Percentiles rank a stretch among this genome's conserved stretches.
Evolutionary conservation across 2,329 filamentous ascomycete species (phyloP).

Genomic region (Colletotrichum karsti): DNA sequence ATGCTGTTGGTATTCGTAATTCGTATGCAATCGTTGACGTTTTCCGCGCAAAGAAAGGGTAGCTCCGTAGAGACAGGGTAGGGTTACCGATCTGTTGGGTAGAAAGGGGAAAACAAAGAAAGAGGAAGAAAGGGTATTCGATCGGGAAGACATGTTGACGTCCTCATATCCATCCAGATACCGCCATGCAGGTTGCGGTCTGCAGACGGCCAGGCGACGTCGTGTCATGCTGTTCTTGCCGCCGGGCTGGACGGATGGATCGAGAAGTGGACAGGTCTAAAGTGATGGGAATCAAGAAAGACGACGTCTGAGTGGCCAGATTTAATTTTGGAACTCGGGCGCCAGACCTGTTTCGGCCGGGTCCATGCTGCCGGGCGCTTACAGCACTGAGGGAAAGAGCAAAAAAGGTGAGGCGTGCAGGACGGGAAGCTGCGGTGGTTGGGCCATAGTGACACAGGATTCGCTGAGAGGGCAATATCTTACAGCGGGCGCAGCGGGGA

Average conservation of each 20-base stretch:
- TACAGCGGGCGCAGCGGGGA: not conserved
- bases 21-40: not conserved
- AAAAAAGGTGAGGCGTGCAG: not conserved
- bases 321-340: constrained; percentile 23
- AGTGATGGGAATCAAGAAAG: constrained; percentile 9
- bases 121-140: not conserved
- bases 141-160: constrained; percentile 4
- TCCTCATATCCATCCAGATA: constrained; percentile 18
- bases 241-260: constrained; percentile 12
- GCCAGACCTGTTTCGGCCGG: constrained; percentile 22
- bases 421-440: constrained; percentile 4
- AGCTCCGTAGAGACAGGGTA: not conserved
- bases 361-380: constrained; percentile 27
- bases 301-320: constrained; percentile 13
- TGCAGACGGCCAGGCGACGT: not conserved
- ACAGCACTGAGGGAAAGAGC: not conserved
- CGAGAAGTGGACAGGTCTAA: constrained; percentile 19
- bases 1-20: not conserved
- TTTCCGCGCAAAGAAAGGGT: not conserved
- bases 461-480: too few species aligned
- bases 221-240: constrained; percentile 16
- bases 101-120: constrained; percentile 7
- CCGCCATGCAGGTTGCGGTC: constrained; percentile 12
- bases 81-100: constrained; percentile 21
- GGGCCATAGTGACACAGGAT: not conserved